These are phyloP conservation scores for Penicillium decumbens DNA, from an alignment of 2,329 filamentous ascomycete species.

Conservation along the genomic window DNA sequence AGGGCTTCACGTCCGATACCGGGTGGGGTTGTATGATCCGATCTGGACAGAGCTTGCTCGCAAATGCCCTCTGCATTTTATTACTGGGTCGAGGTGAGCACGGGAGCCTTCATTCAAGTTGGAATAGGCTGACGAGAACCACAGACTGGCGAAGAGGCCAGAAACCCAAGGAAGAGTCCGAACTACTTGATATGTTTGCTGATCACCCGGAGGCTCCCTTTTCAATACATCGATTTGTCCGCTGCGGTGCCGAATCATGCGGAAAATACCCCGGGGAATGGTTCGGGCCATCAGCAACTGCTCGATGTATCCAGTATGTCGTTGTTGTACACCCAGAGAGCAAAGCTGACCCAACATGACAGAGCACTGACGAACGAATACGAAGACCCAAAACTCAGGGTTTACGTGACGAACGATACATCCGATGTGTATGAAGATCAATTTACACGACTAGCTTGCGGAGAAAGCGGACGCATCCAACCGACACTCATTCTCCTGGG, in stretches of 20 bases:
- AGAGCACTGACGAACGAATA: constrained; percentile 71
- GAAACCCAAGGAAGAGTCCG: constrained; percentile 57
- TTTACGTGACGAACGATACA: constrained; percentile 86
- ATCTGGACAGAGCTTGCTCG: constrained; percentile 87
- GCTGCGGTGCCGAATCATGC: constrained; percentile 78
- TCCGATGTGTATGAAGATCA: constrained; percentile 90
- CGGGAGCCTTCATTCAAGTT: constrained; percentile 14
- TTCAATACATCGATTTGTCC: constrained; percentile 91
- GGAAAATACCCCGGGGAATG: constrained; percentile 95
- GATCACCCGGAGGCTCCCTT: constrained; percentile 83
- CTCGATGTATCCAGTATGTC: constrained; percentile 83
- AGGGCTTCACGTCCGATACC: constrained; percentile 84
- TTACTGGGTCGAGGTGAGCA: constrained; percentile 68
- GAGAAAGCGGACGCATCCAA: constrained; percentile 61
- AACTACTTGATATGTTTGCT: constrained; percentile 75
- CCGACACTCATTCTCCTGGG: constrained; percentile 87
- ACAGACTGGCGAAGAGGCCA: constrained; percentile 70
- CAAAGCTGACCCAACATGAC: constrained; percentile 8
- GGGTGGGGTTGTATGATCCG: constrained; percentile 99
- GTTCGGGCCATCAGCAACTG: constrained; percentile 97
- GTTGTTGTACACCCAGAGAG: not conserved
- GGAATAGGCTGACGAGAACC: constrained; percentile 18
- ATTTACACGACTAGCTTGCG: constrained; percentile 71
- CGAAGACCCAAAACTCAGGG: constrained; percentile 59
- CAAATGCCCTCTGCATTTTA: constrained; percentile 72